These are phyloP conservation scores for Zychaea mexicana DNA, from an alignment of 371 early-diverging fungal species.

Conservation along the genomic window DNA sequence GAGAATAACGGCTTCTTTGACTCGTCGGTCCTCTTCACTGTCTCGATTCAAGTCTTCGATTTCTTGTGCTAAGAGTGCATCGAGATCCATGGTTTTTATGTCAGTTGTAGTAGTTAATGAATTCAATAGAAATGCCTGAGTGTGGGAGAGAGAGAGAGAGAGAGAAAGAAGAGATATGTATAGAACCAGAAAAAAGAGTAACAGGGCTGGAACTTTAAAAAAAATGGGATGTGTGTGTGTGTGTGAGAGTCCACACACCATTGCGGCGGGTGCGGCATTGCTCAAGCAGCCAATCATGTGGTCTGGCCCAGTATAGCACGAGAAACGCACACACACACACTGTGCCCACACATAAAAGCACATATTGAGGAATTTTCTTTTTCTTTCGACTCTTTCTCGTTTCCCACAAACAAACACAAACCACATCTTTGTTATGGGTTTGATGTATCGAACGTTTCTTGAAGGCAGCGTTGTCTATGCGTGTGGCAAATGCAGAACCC, in stretches of 20 bases:
- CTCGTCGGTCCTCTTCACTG: slow-evolving; percentile 40
- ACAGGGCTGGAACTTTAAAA: no score
- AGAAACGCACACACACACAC: not conserved
- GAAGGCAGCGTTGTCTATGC: slow-evolving; percentile 58
- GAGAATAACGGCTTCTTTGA: slow-evolving; percentile 48
- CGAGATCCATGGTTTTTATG: slow-evolving; percentile 18
- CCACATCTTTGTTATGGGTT: slow-evolving; percentile 46
- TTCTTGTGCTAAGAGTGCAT: slow-evolving; percentile 43
- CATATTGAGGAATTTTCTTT: not conserved
- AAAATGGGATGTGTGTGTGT: not conserved
- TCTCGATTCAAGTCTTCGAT: slow-evolving; percentile 49
- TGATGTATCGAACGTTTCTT: slow-evolving; percentile 58
- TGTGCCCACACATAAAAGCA: not conserved
- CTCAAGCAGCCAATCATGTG: no score
- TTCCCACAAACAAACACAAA: slow-evolving; percentile 2
- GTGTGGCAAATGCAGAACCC: slow-evolving; percentile 76
- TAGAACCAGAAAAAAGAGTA: not conserved
- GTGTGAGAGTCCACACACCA: no score
- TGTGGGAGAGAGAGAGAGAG: not conserved
- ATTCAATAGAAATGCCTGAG: no score
- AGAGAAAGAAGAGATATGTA: not conserved
- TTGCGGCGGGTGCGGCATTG: no score
- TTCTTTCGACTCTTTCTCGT: not conserved
- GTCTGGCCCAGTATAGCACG: not conserved
- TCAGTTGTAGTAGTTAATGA: not conserved